Conservation (phyloP, 345 rosid species). For the Salix viminalis region DNA sequence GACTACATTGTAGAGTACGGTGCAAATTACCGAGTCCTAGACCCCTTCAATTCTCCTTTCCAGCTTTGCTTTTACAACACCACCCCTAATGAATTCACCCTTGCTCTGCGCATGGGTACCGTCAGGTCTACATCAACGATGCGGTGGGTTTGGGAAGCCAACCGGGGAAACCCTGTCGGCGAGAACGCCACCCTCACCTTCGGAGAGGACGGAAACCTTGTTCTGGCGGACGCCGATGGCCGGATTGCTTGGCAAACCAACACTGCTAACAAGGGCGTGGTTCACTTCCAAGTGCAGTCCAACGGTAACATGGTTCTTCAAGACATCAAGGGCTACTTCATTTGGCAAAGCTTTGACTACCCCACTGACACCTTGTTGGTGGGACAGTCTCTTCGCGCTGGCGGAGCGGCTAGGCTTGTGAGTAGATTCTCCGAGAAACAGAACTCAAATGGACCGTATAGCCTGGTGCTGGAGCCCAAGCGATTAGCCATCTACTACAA, state of each 20-base stretch:
- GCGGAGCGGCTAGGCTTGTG: conserved; percentile 39
- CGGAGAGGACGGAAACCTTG: conserved; percentile 29
- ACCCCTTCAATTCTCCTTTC: conserved; percentile 34
- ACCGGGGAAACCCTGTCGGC: conserved; percentile 22
- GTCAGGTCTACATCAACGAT: conserved; percentile 30
- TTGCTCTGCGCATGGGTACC: conserved; percentile 48
- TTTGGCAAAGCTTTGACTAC: conserved; percentile 34
- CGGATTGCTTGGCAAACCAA: conserved; percentile 32
- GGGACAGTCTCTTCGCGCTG: conserved; percentile 40
- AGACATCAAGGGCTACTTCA: conserved; percentile 3
- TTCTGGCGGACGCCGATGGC: conserved; percentile 24
- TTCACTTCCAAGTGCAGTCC: conserved; percentile 2
- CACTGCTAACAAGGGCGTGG: conserved; percentile 34
- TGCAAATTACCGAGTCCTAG: conserved; percentile 30
- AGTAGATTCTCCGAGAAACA: conserved; percentile 36
- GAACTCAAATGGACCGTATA: conserved; percentile 43
- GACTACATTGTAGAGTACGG: conserved; percentile 30
- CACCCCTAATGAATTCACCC: conserved; percentile 52
- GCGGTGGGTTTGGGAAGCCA: conserved; percentile 47
- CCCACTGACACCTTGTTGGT: conserved; percentile 64
- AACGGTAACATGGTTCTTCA: conserved; percentile 18
- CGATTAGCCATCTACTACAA: conserved; percentile 35
- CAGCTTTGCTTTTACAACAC: conserved; percentile 58
- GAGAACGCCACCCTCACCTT: conserved; percentile 31
- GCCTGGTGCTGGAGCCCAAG: conserved; percentile 48